Conservation (phyloP, 2,329 filamentous ascomycete species). For the Trichoderma guizhouense region DNA sequence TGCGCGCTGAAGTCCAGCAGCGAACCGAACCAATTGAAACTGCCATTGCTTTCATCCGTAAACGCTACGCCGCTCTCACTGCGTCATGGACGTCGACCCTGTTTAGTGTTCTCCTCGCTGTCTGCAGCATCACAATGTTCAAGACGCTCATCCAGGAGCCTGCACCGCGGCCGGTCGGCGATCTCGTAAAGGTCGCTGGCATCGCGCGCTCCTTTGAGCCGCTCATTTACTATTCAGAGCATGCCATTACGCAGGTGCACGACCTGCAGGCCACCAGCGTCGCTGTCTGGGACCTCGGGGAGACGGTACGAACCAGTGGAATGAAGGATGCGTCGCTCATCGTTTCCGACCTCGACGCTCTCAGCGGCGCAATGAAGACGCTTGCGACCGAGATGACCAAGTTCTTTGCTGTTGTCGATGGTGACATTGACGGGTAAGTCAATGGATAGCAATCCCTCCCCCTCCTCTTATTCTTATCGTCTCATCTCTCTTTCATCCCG, state of each 20-base stretch:
- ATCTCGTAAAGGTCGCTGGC: conserved; percentile 85
- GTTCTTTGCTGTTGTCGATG: conserved; percentile 91
- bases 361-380: conserved; percentile 81
- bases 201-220: conserved; percentile 91
- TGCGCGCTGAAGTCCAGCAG: conserved; percentile 85
- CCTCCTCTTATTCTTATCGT: background rate
- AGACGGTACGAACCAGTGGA: conserved; percentile 83
- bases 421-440: conserved; percentile 77
- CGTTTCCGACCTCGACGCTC: conserved; percentile 76
- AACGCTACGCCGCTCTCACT: conserved; percentile 58
- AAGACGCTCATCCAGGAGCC: conserved; percentile 68
- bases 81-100: conserved; percentile 67
- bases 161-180: conserved; percentile 43
- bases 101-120: conserved; percentile 55
- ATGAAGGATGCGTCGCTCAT: conserved; percentile 88
- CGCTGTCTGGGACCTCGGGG: conserved; percentile 90
- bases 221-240: conserved; percentile 90
- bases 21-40: conserved; percentile 80
- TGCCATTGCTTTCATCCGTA: conserved; percentile 60
- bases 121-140: conserved; percentile 64
- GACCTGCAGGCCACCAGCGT: conserved; percentile 88
- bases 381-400: conserved; percentile 81
- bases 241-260: conserved; percentile 79
- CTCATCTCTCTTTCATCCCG: background rate
- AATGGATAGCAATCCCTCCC: background rate